Percentiles rank a stretch among this genome's conserved stretches.
Conservation (phyloP, 352 stramenopile genomes). For the Thraustochytrium striatum region DNA sequence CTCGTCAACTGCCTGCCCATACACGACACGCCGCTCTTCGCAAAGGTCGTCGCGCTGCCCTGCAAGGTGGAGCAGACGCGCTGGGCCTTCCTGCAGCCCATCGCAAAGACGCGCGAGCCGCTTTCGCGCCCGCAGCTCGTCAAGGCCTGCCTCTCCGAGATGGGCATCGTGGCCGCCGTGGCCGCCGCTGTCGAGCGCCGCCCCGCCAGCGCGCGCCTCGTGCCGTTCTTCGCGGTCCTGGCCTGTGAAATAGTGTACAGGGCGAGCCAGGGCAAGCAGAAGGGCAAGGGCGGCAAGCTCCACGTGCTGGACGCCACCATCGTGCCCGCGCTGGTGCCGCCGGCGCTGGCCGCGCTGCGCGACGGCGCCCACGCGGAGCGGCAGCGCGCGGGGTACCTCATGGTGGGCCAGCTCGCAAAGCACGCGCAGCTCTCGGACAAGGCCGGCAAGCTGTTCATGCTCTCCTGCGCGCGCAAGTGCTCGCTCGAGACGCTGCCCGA, state of each 20-base stretch:
- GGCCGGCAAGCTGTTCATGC: conserved; percentile 15
- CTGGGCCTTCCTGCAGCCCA: conserved; percentile 33
- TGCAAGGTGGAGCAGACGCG: background rate
- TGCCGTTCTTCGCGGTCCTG: conserved; percentile 29
- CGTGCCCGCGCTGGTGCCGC: background rate
- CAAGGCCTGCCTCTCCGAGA: conserved; percentile 16
- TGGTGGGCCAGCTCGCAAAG: conserved; percentile 3
- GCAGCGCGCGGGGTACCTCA: conserved; percentile 33
- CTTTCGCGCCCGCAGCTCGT: conserved; percentile 27
- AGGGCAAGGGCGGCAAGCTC: background rate
- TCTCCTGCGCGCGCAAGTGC: background rate
- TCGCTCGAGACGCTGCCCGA: background rate
- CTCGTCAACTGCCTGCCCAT: background rate
- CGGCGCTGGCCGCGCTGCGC: conserved; percentile 20
- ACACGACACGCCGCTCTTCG: conserved; percentile 34
- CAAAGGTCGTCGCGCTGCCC: background rate
- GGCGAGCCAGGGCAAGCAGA: background rate
- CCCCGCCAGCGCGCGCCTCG: conserved; percentile 1
- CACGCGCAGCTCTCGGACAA: conserved; percentile 28
- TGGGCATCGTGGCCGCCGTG: background rate
- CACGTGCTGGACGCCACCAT: background rate
- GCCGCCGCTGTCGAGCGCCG: background rate
- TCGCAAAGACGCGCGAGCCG: background rate
- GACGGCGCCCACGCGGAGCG: background rate
- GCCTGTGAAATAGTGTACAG: background rate